A percentile compares a stretch with the other conserved stretches of the same genome.
phyloP scores from a whole-genome alignment of 1,139 yeast genomes.

The Blastobotrys elegans region DNA sequence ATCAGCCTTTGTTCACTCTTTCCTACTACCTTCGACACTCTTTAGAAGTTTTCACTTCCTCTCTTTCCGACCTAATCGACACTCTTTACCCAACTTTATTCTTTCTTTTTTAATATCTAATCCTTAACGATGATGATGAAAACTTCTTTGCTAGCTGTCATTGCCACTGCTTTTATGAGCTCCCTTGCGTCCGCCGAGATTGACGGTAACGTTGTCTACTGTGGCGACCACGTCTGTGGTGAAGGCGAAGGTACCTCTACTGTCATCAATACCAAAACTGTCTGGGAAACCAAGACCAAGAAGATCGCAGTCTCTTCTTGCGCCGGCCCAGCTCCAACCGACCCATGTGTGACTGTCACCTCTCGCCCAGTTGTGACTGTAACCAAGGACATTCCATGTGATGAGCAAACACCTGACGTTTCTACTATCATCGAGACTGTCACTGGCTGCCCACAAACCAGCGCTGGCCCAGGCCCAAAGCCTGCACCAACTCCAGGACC shows the following conservation, averaged over 20 bases:
- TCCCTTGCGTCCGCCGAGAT: not conserved
- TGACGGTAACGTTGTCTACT: not conserved
- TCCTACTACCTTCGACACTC: no score
- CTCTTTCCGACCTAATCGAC: no score
- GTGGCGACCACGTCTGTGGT: conserved; percentile 4
- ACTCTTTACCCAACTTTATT: conserved; percentile 1
- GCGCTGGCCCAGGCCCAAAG: not conserved
- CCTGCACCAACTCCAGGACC: not conserved
- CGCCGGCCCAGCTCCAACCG: not conserved
- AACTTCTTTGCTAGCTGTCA: not conserved
- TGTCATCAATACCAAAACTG: not conserved
- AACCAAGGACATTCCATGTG: not conserved
- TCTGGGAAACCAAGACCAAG: not conserved
- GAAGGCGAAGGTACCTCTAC: conserved; percentile 6
- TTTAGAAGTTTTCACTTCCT: no score
- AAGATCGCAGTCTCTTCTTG: not conserved
- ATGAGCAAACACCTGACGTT: not conserved
- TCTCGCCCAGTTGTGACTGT: conserved; percentile 1
- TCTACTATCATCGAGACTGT: not conserved
- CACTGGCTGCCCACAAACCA: not conserved
- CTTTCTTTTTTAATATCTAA: not conserved
- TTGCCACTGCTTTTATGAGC: not conserved
- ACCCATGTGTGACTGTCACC: conserved; percentile 2
- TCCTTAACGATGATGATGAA: not conserved
- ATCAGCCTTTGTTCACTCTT: no score